Evolutionary conservation across 441 rosid species (phyloP), one percentile per base, ranked within the genome.

Genomic region (Adansonia gregorii): DNA sequence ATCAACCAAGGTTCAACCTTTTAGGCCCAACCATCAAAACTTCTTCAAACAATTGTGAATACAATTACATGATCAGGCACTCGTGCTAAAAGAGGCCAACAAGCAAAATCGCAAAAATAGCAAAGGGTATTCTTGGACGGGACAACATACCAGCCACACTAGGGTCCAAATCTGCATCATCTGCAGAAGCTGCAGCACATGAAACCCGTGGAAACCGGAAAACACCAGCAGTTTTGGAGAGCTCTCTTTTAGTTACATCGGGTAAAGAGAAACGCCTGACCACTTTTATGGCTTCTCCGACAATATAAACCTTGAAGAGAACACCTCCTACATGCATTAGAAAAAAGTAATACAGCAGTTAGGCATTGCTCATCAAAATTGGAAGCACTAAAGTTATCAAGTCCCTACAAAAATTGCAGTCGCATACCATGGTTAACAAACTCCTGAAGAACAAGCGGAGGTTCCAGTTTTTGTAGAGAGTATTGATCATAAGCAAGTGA

Each of bases 121-220:
- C 17, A 17, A 41, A 56, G 11, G 39, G 39, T 3, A 48, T 3
- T 72, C 54, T 24, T 46, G 12, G 55, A 15, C 20, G 65, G 61
- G 54, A 24, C 1, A 55, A 78, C 92, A 79, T 72, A 95, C 99
- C 93, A 82, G 92, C 94, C 74, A 93, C 83, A 77, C 85, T 74
- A 80, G 98, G 98, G 80, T 94, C 98, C 77, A 94, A 78, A 73
- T 94, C 98, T 46, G 95, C 91, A 66, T 91, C 91, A 72, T 93
- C 97, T 49, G 93, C 98, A 73, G 97, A 90, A 87, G 97, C 97
- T 48, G 95, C 93, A 75, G 98, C 97, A 83, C 92, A 93, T 15
- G 97, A 94, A 78, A 94, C 97, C 83, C 97, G 84, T 61, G 98
- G 97, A 82, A 93, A 92, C 59, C 82, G 93, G 66, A 88, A 88